Evolutionary conservation across 108 stramenopile genomes (phyloP).

Genomic region (Skeletonema menzelii): DNA sequence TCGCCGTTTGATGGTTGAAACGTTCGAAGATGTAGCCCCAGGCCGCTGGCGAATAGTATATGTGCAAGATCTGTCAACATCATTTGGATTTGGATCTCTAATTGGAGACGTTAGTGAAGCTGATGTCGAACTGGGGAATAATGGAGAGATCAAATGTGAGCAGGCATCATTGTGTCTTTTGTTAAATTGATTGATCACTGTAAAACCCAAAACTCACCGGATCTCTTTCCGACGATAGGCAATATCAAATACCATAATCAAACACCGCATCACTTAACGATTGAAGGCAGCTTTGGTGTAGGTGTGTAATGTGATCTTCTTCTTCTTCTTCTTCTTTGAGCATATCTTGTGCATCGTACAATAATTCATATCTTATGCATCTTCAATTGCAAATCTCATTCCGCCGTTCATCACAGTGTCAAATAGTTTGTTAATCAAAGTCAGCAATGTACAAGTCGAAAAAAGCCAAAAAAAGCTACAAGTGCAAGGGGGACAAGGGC

Average conservation of each 20-base stretch:
- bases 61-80: constrained; percentile 11
- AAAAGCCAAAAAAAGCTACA: neutral
- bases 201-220: neutral
- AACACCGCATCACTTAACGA: neutral
- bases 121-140: constrained; percentile 15
- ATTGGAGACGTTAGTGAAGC: neutral
- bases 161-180: neutral
- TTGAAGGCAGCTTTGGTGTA: constrained; percentile 13
- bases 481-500: neutral
- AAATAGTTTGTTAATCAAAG: constrained; percentile 18
- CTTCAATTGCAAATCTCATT: neutral
- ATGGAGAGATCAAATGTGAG: constrained; percentile 12
- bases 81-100: constrained; percentile 26
- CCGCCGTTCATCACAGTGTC: neutral
- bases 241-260: constrained; percentile 6
- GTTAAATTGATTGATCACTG: neutral
- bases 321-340: neutral
- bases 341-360: no score
- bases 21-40: constrained; percentile 2
- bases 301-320: neutral
- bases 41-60: constrained; percentile 22
- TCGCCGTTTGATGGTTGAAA: constrained; percentile 14
- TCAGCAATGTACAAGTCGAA: neutral
- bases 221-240: neutral
- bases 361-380: neutral